Percentiles rank a stretch among this genome's conserved stretches.
Conservation (phyloP, 2,329 filamentous ascomycete species). For the Phialemoniopsis sp. region DNA sequence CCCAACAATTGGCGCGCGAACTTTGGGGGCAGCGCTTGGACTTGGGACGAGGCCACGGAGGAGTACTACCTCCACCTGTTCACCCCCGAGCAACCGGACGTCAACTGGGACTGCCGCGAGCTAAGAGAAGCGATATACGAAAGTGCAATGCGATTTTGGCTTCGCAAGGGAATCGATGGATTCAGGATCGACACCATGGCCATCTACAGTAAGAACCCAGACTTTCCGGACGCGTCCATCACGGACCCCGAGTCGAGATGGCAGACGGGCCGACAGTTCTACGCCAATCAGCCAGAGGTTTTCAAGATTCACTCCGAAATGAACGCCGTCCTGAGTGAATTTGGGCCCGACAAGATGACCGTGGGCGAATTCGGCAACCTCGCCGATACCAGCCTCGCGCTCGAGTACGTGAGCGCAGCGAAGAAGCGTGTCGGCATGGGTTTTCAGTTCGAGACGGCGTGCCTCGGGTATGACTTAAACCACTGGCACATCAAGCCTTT, state of each 20-base stretch:
- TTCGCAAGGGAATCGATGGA: constrained; percentile 67
- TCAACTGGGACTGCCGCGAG: constrained; percentile 75
- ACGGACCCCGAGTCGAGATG: constrained; percentile 40
- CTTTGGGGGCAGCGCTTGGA: constrained; percentile 61
- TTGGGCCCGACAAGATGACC: constrained; percentile 63
- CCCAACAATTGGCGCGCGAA: constrained; percentile 72
- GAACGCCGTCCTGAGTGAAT: constrained; percentile 49
- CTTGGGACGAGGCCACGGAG: constrained; percentile 66
- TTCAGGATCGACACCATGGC: constrained; percentile 76
- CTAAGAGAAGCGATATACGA: constrained; percentile 68
- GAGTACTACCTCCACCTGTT: constrained; percentile 80
- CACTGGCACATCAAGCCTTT: constrained; percentile 47
- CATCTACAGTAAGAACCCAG: constrained; percentile 61
- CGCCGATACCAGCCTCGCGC: constrained; percentile 50
- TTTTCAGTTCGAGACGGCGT: constrained; percentile 63
- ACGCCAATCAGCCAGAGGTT: constrained; percentile 65
- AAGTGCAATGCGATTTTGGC: constrained; percentile 73
- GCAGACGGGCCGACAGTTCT: constrained; percentile 53
- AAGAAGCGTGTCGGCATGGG: constrained; percentile 65
- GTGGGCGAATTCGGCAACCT: constrained; percentile 67
- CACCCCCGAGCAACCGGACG: constrained; percentile 75
- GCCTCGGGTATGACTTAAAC: constrained; percentile 49
- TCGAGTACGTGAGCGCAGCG: constrained; percentile 54
- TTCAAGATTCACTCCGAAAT: constrained; percentile 66
- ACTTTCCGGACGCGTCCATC: constrained; percentile 52